These are phyloP conservation scores for Chytriomyces sp. DNA, from an alignment of 192 early-diverging fungal species.

Conservation along the genomic window DNA sequence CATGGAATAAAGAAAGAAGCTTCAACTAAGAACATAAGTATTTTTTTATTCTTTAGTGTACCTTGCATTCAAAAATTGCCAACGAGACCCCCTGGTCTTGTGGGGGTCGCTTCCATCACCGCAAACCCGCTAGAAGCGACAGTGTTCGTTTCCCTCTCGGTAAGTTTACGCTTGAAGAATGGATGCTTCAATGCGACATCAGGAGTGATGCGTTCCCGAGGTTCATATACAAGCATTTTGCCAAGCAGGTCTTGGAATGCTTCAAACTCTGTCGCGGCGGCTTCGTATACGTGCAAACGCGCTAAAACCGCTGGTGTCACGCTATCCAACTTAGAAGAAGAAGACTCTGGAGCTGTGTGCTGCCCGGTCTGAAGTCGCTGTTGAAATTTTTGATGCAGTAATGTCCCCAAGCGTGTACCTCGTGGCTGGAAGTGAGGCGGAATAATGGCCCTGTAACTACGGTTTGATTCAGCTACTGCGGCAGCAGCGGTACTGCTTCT, in stretches of 20 bases:
- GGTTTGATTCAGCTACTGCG: background rate
- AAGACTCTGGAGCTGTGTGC: background rate
- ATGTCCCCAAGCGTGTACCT: background rate
- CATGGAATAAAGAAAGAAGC: background rate
- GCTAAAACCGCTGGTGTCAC: background rate
- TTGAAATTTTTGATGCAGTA: slow-evolving; percentile 20
- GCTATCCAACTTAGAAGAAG: background rate
- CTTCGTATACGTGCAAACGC: background rate
- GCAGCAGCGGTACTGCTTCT: background rate
- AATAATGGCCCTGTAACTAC: background rate
- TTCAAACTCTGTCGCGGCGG: slow-evolving; percentile 1
- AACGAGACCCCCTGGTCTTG: background rate
- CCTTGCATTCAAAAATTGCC: background rate
- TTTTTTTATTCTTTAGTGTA: background rate
- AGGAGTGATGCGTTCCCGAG: slow-evolving; percentile 75
- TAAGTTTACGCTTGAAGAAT: slow-evolving; percentile 59
- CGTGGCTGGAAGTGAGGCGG: background rate
- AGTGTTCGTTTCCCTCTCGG: slow-evolving; percentile 13
- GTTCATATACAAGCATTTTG: slow-evolving; percentile 78
- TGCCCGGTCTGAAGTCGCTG: background rate
- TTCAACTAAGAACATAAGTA: background rate
- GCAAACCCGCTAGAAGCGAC: background rate
- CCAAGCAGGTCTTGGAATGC: slow-evolving; percentile 70
- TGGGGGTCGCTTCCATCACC: background rate
- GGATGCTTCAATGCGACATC: slow-evolving; percentile 80